Conservation (phyloP, 2,329 filamentous ascomycete genomes). For the Fusarium chlamydosporum region DNA sequence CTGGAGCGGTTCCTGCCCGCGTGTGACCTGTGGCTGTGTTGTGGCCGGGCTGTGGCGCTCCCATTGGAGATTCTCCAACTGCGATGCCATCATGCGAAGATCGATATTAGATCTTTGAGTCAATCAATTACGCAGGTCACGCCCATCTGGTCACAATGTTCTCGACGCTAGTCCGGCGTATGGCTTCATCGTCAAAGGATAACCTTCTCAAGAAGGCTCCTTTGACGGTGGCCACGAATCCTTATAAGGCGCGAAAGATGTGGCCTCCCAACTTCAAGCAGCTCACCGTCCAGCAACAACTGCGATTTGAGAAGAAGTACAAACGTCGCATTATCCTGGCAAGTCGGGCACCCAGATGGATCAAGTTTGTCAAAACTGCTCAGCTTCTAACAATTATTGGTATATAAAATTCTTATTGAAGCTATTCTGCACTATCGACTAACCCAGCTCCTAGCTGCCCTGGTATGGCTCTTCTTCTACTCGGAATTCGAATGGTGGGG, state of each 20-base stretch:
- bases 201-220: constrained; percentile 49
- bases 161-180: constrained; percentile 54
- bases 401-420: constrained; percentile 50
- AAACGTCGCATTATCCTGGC: constrained; percentile 76
- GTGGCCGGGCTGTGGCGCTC: constrained; percentile 50
- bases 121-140: constrained; percentile 27
- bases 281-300: constrained; percentile 79
- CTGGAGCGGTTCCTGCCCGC: not conserved
- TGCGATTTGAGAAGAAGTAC: constrained; percentile 83
- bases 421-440: constrained; percentile 12
- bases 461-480: constrained; percentile 59
- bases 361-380: constrained; percentile 73
- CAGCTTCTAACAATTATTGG: constrained; percentile 73
- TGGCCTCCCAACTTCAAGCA: constrained; percentile 84
- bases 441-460: constrained; percentile 51
- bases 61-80: constrained; percentile 31
- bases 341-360: constrained; percentile 73
- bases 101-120: constrained; percentile 18
- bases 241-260: constrained; percentile 76
- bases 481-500: constrained; percentile 63
- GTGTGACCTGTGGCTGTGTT: constrained; percentile 28
- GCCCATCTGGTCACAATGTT: constrained; percentile 52
- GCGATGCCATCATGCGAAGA: constrained; percentile 20
- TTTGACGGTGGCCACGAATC: constrained; percentile 64
- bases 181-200: constrained; percentile 53